These are phyloP conservation scores for Hibiscus trionum DNA, from an alignment of 345 rosid species.

Conservation along the genomic window DNA sequence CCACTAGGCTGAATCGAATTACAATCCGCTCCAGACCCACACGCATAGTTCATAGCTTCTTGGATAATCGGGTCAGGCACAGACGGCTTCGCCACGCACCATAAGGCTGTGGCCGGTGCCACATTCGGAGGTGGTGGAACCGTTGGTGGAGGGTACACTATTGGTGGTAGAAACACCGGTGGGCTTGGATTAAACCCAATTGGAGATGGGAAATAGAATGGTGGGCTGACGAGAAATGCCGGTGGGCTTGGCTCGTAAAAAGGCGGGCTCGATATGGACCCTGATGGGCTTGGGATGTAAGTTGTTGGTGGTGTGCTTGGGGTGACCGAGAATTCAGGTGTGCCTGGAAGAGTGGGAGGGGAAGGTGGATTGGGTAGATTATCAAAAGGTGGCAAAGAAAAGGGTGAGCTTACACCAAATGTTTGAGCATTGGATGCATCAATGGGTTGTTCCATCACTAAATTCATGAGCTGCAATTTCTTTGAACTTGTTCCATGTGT, in stretches of 20 bases:
- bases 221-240: constrained; percentile 27
- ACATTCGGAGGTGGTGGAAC: constrained; percentile 38
- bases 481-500: constrained; percentile 21
- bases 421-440: constrained; percentile 42
- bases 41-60: constrained; percentile 96
- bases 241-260: constrained; percentile 27
- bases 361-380: constrained; percentile 36
- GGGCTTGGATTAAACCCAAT: constrained; percentile 29
- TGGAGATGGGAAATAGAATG: constrained; percentile 30
- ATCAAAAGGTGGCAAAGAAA: constrained; percentile 50
- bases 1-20: constrained; percentile 57
- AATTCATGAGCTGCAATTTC: constrained; percentile 32
- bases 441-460: constrained; percentile 38
- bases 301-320: constrained; percentile 27
- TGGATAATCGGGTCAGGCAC: constrained; percentile 90
- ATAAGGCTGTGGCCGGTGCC: constrained; percentile 39
- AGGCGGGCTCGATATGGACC: constrained; percentile 30
- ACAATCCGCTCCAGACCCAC: constrained; percentile 87
- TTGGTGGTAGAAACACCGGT: constrained; percentile 50
- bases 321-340: background rate
- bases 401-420: constrained; percentile 46
- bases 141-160: constrained; percentile 72
- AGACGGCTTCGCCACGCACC: constrained; percentile 94
- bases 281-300: constrained; percentile 26
- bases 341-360: constrained; percentile 4